phyloP scores from a whole-genome alignment of 306 rosid genomes.

The Glycine tomentella region DNA sequence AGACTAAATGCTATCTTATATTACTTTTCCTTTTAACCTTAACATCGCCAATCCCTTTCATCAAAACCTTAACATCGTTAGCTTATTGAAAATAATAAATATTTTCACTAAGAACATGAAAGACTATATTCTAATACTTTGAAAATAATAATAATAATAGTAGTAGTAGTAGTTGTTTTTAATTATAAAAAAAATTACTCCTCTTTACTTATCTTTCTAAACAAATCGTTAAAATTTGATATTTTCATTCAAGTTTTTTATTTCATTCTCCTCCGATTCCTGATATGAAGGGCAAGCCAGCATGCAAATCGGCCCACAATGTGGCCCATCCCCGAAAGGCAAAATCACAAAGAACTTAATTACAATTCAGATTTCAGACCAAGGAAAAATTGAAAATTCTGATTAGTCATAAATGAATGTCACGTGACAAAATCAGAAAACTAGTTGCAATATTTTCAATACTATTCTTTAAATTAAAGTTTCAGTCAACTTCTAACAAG shows the following conservation, averaged over 20 bases:
- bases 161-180: no score
- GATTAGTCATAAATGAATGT: slow-evolving; percentile 27
- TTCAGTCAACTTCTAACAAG: background rate
- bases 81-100: no score
- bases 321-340: background rate
- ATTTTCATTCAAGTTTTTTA: no score
- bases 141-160: no score
- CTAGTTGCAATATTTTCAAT: background rate
- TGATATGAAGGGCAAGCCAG: background rate
- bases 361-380: background rate
- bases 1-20: background rate
- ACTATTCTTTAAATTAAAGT: background rate
- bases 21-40: background rate
- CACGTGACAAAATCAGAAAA: slow-evolving; percentile 21
- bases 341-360: slow-evolving; percentile 21
- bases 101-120: no score
- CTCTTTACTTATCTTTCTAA: background rate
- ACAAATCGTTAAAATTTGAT: background rate
- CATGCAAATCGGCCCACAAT: background rate
- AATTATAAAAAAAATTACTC: no score
- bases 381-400: slow-evolving; percentile 1
- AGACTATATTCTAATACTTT: no score
- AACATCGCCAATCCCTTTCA: background rate
- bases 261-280: background rate
- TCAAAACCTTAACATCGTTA: no score